phyloP scores from a whole-genome alignment of 1,284 basidiomycete genomes.

The Schizopora paradoxa region DNA sequence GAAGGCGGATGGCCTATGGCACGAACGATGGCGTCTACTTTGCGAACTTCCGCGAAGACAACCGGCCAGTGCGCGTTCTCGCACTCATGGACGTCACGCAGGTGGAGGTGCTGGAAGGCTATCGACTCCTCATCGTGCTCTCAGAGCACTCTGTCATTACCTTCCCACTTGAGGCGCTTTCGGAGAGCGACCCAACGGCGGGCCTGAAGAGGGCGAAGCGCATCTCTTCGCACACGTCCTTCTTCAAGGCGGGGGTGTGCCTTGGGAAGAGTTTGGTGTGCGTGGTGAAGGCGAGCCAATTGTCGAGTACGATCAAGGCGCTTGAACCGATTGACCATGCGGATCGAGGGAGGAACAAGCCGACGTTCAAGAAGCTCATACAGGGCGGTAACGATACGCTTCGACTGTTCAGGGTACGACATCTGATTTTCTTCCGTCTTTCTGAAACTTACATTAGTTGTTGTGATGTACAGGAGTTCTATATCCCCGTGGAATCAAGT shows the following conservation, averaged over 20 bases:
- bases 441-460: background rate
- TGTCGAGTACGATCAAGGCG: constrained; percentile 97
- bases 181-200: constrained; percentile 84
- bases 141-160: constrained; percentile 97
- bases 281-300: constrained; percentile 91
- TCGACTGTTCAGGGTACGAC: constrained; percentile 82
- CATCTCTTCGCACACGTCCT: constrained; percentile 94
- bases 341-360: constrained; percentile 78
- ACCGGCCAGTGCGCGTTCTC: constrained; percentile 86
- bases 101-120: constrained; percentile 95
- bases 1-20: constrained; percentile 88
- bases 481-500: constrained; percentile 95
- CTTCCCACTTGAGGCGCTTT: constrained; percentile 91
- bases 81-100: constrained; percentile 88
- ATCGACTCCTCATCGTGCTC: constrained; percentile 91
- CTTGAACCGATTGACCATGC: constrained; percentile 95
- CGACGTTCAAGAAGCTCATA: constrained; percentile 89
- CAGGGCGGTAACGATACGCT: constrained; percentile 95
- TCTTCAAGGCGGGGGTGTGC: constrained; percentile 96
- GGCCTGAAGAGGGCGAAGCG: constrained; percentile 92
- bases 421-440: background rate
- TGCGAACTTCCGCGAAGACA: constrained; percentile 75
- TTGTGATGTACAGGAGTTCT: constrained; percentile 73
- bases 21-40: constrained; percentile 97
- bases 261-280: constrained; percentile 94